Evolutionary conservation across 352 stramenopile genomes (phyloP).

Genomic region (Aphanomyces astaci): DNA sequence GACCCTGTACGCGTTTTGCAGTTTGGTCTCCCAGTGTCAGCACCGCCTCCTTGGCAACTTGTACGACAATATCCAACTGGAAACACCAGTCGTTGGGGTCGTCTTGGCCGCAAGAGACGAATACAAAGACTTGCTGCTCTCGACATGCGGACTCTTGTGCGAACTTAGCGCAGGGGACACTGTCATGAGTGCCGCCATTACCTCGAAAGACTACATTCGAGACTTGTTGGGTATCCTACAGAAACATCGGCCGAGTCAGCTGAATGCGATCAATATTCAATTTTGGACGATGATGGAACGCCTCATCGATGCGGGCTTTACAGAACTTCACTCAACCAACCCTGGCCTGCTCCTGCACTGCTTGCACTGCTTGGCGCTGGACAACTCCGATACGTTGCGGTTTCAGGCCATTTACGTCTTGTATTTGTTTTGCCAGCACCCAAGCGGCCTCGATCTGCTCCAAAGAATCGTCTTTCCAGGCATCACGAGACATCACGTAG

Average conservation of each 20-base stretch:
- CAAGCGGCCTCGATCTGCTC: background rate
- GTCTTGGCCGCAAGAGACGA: background rate
- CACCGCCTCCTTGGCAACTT: background rate
- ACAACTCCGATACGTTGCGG: background rate
- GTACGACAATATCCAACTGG: background rate
- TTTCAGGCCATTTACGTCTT: conserved; percentile 5
- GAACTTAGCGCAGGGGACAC: background rate
- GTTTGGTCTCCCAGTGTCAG: background rate
- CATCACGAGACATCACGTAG: background rate
- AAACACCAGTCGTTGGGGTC: background rate
- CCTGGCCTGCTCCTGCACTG: background rate
- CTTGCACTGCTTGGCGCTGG: conserved; percentile 2
- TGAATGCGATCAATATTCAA: conserved; percentile 1
- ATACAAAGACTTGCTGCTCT: background rate
- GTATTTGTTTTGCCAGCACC: background rate
- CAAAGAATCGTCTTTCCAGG: background rate
- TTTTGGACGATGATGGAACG: conserved; percentile 9
- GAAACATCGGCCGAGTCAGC: background rate
- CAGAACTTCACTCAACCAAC: background rate
- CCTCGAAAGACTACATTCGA: background rate
- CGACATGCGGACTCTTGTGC: background rate
- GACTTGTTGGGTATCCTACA: background rate
- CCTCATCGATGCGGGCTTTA: background rate
- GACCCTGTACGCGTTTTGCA: background rate
- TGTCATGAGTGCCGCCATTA: background rate